Evolutionary conservation across 2,329 filamentous ascomycete species (phyloP).

Genomic region (Calonectria pteridis): DNA sequence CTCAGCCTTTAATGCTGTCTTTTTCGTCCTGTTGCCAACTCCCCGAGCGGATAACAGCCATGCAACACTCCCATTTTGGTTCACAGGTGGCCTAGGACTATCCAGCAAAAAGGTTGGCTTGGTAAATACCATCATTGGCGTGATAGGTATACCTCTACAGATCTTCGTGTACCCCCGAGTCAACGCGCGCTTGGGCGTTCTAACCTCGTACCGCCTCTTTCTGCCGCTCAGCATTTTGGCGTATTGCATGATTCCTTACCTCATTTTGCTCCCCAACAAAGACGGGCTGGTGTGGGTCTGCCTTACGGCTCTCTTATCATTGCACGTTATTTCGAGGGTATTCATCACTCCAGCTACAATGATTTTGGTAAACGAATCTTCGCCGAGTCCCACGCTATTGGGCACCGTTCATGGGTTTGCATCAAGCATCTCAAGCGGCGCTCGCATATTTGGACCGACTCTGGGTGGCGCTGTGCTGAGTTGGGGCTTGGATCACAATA

Average conservation of each 20-base stretch:
- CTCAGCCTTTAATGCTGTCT: slow-evolving; percentile 39
- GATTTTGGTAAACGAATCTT: slow-evolving; percentile 42
- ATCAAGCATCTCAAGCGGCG: slow-evolving; percentile 39
- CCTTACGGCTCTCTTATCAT: slow-evolving; percentile 2
- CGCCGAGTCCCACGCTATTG: slow-evolving; percentile 36
- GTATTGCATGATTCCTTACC: slow-evolving; percentile 37
- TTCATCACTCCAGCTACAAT: slow-evolving; percentile 43
- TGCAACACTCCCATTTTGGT: slow-evolving; percentile 31
- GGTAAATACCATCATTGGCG: slow-evolving; percentile 42
- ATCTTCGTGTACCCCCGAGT: slow-evolving; percentile 38
- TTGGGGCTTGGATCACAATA: slow-evolving; percentile 40
- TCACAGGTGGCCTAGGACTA: slow-evolving; percentile 40
- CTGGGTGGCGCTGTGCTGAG: slow-evolving; percentile 38
- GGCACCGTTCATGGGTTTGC: slow-evolving; percentile 43
- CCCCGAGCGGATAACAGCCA: slow-evolving; percentile 14
- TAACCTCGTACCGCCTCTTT: slow-evolving; percentile 35
- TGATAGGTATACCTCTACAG: slow-evolving; percentile 40
- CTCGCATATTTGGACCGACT: slow-evolving; percentile 40
- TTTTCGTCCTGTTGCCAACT: slow-evolving; percentile 38
- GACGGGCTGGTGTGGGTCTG: slow-evolving; percentile 34
- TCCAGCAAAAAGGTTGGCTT: slow-evolving; percentile 40
- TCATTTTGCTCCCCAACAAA: slow-evolving; percentile 34
- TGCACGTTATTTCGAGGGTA: slow-evolving; percentile 39
- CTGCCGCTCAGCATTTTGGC: slow-evolving; percentile 39
- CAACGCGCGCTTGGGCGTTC: slow-evolving; percentile 30